Evolutionary conservation across 2,329 filamentous ascomycete species (phyloP).

Genomic region (Fusarium ambrosium): DNA sequence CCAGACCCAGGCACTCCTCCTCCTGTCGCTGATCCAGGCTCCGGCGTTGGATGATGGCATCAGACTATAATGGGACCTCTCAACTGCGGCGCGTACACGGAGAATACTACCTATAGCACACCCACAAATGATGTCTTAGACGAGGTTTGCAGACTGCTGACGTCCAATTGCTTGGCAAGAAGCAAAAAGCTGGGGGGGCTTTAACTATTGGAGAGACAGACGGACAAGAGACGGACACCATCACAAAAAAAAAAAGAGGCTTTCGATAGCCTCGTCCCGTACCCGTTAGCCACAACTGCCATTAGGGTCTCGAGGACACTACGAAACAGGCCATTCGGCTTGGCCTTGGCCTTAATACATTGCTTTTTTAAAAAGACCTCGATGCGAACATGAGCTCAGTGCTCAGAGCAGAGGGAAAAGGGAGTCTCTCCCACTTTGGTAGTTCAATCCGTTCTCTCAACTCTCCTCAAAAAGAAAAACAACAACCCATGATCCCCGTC

Average conservation of each 20-base stretch:
- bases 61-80: slow-evolving; percentile 12
- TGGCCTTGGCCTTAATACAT: slow-evolving; percentile 7
- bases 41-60: background rate
- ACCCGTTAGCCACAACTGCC: slow-evolving; percentile 37
- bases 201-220: background rate
- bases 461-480: background rate
- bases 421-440: slow-evolving; percentile 23
- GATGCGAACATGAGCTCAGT: slow-evolving; percentile 20
- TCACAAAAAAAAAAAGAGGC: background rate
- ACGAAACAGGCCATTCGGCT: slow-evolving; percentile 18
- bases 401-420: slow-evolving; percentile 6
- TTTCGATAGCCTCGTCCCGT: slow-evolving; percentile 10
- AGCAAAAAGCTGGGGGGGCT: slow-evolving; percentile 23
- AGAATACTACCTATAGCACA: background rate
- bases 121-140: background rate
- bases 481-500: slow-evolving; percentile 31
- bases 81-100: slow-evolving; percentile 17
- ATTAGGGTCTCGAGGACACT: slow-evolving; percentile 1
- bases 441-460: slow-evolving; percentile 16
- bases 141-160: slow-evolving; percentile 16
- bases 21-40: background rate
- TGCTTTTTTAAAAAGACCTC: background rate
- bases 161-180: slow-evolving; percentile 22
- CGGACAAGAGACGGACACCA: background rate
- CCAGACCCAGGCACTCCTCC: background rate